Conservation (phyloP, 306 rosid genomes). For the Citrullus colocynthis region DNA sequence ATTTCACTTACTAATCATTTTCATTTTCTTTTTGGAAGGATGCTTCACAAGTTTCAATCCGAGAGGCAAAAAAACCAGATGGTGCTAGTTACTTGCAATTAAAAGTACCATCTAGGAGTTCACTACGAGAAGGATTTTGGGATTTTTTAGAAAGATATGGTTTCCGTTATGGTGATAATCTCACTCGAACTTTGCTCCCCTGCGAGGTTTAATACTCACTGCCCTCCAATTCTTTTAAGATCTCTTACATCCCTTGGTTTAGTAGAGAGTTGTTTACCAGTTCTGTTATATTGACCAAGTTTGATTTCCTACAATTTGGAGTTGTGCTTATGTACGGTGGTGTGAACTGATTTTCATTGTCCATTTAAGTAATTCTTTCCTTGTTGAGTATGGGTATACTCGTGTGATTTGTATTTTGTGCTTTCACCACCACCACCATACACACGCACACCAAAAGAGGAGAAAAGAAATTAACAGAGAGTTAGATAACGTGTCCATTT, state of each 20-base stretch:
- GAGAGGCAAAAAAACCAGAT: conserved; percentile 58
- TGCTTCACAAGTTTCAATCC: conserved; percentile 54
- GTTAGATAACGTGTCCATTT: no score
- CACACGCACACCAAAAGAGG: no score
- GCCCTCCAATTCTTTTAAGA: conserved; percentile 1
- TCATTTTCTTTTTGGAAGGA: conserved; percentile 22
- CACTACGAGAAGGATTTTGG: conserved; percentile 40
- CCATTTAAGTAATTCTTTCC: background rate
- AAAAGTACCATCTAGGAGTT: conserved; percentile 37
- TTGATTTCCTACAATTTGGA: background rate
- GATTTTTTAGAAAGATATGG: conserved; percentile 63
- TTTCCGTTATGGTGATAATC: conserved; percentile 47
- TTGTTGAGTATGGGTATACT: background rate
- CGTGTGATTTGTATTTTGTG: background rate
- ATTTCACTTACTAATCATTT: background rate
- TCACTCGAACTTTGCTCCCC: conserved; percentile 74
- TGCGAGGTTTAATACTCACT: conserved; percentile 55
- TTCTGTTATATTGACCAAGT: background rate
- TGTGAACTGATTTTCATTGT: background rate
- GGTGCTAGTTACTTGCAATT: conserved; percentile 52
- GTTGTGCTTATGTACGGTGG: background rate
- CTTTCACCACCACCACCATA: background rate
- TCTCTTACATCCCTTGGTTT: background rate
- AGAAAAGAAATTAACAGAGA: no score
- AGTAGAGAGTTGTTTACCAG: background rate